A percentile compares a stretch with the other conserved stretches of the same genome.
These are phyloP conservation scores for Aspergillus puulaauensis DNA, from an alignment of 2,329 filamentous ascomycete species.

Conservation along the genomic window DNA sequence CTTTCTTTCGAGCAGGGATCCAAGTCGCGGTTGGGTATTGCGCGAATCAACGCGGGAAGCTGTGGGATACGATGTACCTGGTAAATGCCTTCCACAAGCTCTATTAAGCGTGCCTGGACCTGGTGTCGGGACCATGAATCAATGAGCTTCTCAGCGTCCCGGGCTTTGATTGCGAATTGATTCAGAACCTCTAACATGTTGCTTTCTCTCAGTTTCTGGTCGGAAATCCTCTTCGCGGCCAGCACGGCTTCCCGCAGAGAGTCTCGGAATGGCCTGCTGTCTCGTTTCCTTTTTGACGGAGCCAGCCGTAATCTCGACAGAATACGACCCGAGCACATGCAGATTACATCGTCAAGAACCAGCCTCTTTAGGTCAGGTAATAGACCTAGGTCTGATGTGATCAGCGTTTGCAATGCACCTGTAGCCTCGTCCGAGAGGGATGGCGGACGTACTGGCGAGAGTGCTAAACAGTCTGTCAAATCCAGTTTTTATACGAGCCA, in stretches of 20 bases:
- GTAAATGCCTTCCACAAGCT: slow-evolving; percentile 31
- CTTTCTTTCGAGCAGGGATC: slow-evolving; percentile 11
- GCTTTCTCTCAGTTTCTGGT: background rate
- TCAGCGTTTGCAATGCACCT: background rate
- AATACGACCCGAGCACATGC: slow-evolving; percentile 34
- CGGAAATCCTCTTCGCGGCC: background rate
- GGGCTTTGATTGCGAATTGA: slow-evolving; percentile 19
- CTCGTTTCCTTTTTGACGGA: slow-evolving; percentile 5
- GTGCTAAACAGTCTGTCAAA: background rate
- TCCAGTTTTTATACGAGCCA: background rate
- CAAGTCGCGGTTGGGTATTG: slow-evolving; percentile 23
- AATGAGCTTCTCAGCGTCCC: slow-evolving; percentile 22
- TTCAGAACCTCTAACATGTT: background rate
- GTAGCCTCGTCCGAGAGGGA: too few species aligned
- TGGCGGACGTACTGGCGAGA: background rate
- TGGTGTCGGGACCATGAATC: slow-evolving; percentile 28
- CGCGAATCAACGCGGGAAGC: slow-evolving; percentile 11
- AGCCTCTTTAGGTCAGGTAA: background rate
- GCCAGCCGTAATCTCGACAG: slow-evolving; percentile 26
- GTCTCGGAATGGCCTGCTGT: slow-evolving; percentile 9
- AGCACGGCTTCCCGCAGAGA: slow-evolving; percentile 8
- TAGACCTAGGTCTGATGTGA: background rate
- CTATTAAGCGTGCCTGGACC: slow-evolving; percentile 18
- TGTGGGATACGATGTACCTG: slow-evolving; percentile 18
- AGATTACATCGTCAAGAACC: slow-evolving; percentile 11